These are phyloP conservation scores for Jaenimonas drosophilae DNA, from an alignment of 208 protist genomes.

Conservation along the genomic window DNA sequence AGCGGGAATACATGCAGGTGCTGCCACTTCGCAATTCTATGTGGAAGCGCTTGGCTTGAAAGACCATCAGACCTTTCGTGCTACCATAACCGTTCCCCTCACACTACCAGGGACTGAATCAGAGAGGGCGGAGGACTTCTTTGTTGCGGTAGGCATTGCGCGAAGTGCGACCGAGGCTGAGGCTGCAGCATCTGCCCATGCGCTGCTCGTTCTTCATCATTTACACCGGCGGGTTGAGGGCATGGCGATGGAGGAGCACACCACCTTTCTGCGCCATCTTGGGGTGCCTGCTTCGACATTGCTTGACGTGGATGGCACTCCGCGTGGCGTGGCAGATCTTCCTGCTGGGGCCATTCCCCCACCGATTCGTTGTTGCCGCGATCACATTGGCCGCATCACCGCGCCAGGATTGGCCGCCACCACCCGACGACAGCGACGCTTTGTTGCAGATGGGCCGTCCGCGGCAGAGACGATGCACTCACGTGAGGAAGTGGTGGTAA, in stretches of 20 bases:
- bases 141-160: constrained; percentile 74
- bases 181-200: constrained; percentile 65
- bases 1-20: no score
- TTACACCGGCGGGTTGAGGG: constrained; percentile 18
- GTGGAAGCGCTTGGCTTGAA: constrained; percentile 51
- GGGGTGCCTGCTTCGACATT: no score
- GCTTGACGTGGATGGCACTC: neutral
- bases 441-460: constrained; percentile 1
- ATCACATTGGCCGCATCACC: constrained; percentile 38
- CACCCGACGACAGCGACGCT: constrained; percentile 3
- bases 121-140: constrained; percentile 2
- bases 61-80: constrained; percentile 47
- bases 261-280: neutral
- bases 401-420: constrained; percentile 20
- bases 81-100: constrained; percentile 62
- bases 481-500: neutral
- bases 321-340: neutral
- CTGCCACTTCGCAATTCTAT: constrained; percentile 27
- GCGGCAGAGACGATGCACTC: neutral
- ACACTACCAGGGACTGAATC: neutral
- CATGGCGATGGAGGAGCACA: neutral
- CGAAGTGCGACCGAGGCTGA: constrained; percentile 34
- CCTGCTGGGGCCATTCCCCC: neutral
- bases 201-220: constrained; percentile 30
- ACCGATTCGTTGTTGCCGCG: neutral